A percentile compares a stretch with the other conserved stretches of the same genome.
Evolutionary conservation across 768 basidiomycete species (phyloP).

Genomic region (Leccinum ochraceum): DNA sequence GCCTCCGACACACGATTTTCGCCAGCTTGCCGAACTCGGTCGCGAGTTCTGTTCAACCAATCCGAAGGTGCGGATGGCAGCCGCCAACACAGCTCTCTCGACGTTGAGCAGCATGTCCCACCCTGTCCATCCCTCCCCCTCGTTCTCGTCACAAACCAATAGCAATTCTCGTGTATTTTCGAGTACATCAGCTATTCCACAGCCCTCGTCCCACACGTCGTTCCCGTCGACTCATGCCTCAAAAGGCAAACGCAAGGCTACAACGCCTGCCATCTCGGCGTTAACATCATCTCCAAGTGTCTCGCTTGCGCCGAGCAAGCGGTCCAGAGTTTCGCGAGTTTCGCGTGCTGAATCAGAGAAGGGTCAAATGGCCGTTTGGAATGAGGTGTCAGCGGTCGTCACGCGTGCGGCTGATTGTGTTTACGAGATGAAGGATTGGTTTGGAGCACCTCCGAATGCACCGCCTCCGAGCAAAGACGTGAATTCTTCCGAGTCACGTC

Average conservation of each 20-base stretch:
- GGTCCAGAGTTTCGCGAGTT: neutral
- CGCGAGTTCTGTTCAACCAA: neutral
- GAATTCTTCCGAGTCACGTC: too few relatives aligned
- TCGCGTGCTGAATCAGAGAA: too few relatives aligned
- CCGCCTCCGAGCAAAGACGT: too few relatives aligned
- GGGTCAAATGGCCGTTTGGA: too few relatives aligned
- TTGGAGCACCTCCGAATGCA: too few relatives aligned
- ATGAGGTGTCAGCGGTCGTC: too few relatives aligned
- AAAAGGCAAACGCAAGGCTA: neutral
- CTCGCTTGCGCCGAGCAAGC: neutral
- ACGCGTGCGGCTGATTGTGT: too few relatives aligned
- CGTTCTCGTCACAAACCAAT: neutral
- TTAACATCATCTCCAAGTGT: neutral
- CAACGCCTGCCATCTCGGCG: neutral
- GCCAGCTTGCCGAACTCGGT: neutral
- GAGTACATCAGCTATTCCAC: neutral
- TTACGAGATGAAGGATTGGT: too few relatives aligned
- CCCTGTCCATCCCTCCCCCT: neutral
- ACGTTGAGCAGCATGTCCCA: neutral
- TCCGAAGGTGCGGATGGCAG: neutral
- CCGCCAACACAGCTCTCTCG: neutral
- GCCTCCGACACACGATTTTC: neutral
- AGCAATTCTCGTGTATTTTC: neutral
- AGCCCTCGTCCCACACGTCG: neutral
- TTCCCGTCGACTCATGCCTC: neutral